Base-by-base conservation (phyloP, 2,329 filamentous ascomycete species). In the Colletotrichum sp. region DNA sequence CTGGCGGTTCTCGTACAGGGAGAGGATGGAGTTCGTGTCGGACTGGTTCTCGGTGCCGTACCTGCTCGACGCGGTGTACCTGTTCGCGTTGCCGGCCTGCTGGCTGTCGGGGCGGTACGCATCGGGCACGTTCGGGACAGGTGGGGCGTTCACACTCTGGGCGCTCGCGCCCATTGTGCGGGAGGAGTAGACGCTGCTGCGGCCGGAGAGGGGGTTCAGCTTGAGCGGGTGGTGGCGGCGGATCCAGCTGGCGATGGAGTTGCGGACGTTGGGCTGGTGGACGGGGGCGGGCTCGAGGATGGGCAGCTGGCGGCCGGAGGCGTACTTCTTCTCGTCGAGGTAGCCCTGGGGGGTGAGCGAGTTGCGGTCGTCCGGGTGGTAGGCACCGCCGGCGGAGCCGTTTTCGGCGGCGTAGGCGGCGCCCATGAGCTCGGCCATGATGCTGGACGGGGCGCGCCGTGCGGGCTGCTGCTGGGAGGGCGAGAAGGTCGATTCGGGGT, bases 211-310 rank as follows among this genome's bases (percentile, higher is more conserved):
- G 3, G 79, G 77, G 62, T 80, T 80, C 30, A 80, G 64, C 39
- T 78, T 76, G 34, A 80, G 76, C 34, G 79, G 79, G 55, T 80
- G 79, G 73, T 80, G 78, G n/a, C 78, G 77, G 12, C 79, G 70
- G 30, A 80, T 74, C 79, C 79, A 80, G 76, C 79, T 80, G n/a
- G 79, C 79, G 62, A 80, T 77, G 18, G 79, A 80, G 55, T 55
- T 67, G 22, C 79, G 72, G 39, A 80, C 62, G 34, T 76, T 56
- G 52, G 78, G 78, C 70, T 80, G 74, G 60, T 62, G 34, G 62
- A 67, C 70, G 22, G 71, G 75, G 8, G 64, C 67, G 10, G 75
- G 72, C 55, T 74, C 73, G 39, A 76, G 66, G 34, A 77, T 74
- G n/a, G 71, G 71, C n/a, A 77, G 72, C 48, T 75, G 75, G 30